Base-by-base conservation (phyloP, 257 asterid genomes). In the Jasminum sambac region DNA sequence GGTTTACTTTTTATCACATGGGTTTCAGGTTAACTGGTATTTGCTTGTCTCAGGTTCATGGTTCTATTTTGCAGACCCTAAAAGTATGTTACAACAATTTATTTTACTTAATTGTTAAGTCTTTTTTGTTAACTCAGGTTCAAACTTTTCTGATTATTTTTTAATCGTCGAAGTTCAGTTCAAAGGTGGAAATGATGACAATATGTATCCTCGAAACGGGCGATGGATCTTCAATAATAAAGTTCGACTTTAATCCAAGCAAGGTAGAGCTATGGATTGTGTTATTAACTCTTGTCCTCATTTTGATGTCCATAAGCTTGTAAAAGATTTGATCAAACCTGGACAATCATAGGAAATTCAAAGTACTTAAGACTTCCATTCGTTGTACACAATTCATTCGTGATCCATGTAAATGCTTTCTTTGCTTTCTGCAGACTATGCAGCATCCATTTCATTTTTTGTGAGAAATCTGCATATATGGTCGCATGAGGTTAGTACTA, bases 251-350 rank as follows among this genome's bases (percentile, higher is more conserved):
- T 23, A 76, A 86, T 23, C 89, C 96, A 0, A 68, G 83, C 37
- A 86, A 84, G 92, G 65, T 93, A n/a, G 94, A 90, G 37, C 82
- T 77, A 11, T 93, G 98, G 97, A 96, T 93, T 12, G n/a, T n/a
- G 87, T 90, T 60, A 96, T 85, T 30, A 93, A 93, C 86, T 93
- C 90, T 68, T 93, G 97, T 11, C 89, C 91, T 6, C 96, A 97
- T 39, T 93, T 97, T 75, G 95, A 93, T 40, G 58, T 81, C 0
- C 82, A 72, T 46, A 69, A 73, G 59, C 92, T 93, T 43, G 44
- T 90, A 74, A 77, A 87, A 24, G 96, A 93, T 61, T 64, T 90
- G 74, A 78, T 73, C 11, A 93, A 81, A 79, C 84, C 88, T 68
- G 97, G 95, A 26, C 84, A 78, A 65, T 55, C 61, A 72, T 90